These are phyloP conservation scores for Pseudophaeomoniella oleicola DNA, from an alignment of 2,329 filamentous ascomycete species.

Conservation along the genomic window DNA sequence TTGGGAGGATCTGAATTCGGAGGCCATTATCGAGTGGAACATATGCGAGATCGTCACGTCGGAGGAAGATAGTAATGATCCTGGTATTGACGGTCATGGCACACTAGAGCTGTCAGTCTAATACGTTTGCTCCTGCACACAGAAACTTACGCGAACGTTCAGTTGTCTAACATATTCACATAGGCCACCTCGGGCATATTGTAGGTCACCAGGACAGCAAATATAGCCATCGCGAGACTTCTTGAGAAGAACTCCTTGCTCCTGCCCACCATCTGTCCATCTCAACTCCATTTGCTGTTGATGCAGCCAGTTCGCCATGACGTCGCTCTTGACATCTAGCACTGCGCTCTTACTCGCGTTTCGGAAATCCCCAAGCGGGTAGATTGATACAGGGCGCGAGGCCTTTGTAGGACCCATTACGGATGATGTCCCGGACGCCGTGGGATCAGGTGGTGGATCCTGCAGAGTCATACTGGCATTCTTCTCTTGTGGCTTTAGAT, in stretches of 20 bases:
- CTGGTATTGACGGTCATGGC: conserved; percentile 55
- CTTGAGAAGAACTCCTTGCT: conserved; percentile 43
- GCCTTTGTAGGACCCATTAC: background rate
- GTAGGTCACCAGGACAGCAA: conserved; percentile 34
- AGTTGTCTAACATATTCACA: conserved; percentile 33
- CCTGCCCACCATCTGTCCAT: conserved; percentile 32
- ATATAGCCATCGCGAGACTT: conserved; percentile 35
- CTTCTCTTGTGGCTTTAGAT: background rate
- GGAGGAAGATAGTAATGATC: conserved; percentile 47
- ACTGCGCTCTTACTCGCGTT: conserved; percentile 27
- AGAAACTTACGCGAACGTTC: conserved; percentile 36
- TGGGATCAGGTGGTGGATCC: background rate
- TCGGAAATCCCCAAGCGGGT: conserved; percentile 25
- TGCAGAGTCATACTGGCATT: background rate
- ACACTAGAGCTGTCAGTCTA: conserved; percentile 22
- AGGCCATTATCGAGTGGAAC: conserved; percentile 45
- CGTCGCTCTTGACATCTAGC: conserved; percentile 44
- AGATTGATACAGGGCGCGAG: conserved; percentile 16
- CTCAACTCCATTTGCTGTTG: conserved; percentile 44
- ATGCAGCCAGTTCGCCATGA: conserved; percentile 51
- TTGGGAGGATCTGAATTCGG: conserved; percentile 46
- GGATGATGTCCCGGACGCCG: background rate
- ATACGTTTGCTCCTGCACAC: conserved; percentile 12
- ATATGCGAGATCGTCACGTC: conserved; percentile 33
- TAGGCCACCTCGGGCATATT: conserved; percentile 31